These are phyloP conservation scores for Cyclotella cryptica DNA, from an alignment of 108 stramenopile genomes.

Conservation along the genomic window DNA sequence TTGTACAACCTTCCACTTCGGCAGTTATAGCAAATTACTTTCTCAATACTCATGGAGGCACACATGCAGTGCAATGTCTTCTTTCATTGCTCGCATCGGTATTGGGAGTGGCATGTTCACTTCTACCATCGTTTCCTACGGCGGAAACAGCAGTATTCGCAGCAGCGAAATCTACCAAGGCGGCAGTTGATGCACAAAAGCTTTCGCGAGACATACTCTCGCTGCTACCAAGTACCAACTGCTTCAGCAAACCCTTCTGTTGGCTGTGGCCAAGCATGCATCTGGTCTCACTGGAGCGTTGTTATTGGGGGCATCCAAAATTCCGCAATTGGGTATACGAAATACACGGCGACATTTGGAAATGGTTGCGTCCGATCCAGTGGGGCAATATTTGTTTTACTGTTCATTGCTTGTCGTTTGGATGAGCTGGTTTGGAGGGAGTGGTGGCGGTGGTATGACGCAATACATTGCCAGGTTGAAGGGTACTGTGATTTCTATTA, in stretches of 20 bases:
- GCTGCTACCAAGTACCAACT: constrained; percentile 46
- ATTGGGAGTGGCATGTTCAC: constrained; percentile 54
- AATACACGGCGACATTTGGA: constrained; percentile 69
- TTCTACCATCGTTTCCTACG: constrained; percentile 34
- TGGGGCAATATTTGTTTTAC: constrained; percentile 86
- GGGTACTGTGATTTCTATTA: constrained; percentile 30
- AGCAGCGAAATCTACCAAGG: constrained; percentile 1
- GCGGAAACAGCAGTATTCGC: not conserved
- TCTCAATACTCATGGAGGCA: constrained; percentile 81
- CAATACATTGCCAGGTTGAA: constrained; percentile 17
- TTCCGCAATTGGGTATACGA: constrained; percentile 70
- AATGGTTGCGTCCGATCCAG: constrained; percentile 69
- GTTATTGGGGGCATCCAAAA: constrained; percentile 64
- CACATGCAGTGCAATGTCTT: constrained; percentile 72
- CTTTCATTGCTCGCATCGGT: constrained; percentile 64
- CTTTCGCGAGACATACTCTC: constrained; percentile 62
- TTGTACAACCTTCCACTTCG: constrained; percentile 59
- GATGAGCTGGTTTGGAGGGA: constrained; percentile 48
- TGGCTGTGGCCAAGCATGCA: constrained; percentile 81
- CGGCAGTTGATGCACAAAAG: not conserved
- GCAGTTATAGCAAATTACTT: constrained; percentile 84
- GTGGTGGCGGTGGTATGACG: constrained; percentile 51
- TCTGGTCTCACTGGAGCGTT: constrained; percentile 70
- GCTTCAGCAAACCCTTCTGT: constrained; percentile 68
- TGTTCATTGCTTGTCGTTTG: constrained; percentile 73